Percentiles rank a stretch among this genome's conserved stretches.
These are phyloP conservation scores for Sporothrix pseudoabietina DNA, from an alignment of 2,329 filamentous ascomycete genomes.

Conservation along the genomic window DNA sequence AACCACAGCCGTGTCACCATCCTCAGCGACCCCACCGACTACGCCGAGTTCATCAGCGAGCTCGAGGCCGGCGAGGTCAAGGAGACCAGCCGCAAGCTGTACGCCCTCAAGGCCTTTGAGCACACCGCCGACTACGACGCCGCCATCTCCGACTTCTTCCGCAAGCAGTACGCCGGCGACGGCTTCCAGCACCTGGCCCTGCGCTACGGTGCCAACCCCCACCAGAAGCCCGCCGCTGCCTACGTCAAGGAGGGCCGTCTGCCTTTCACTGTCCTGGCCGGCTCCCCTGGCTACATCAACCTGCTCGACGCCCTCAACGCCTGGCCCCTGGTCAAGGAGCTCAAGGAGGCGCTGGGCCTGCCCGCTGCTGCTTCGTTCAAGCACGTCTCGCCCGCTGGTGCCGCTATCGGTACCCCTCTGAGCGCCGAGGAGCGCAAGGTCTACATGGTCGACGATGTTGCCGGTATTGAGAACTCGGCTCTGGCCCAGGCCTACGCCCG, in stretches of 20 bases:
- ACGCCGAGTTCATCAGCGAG: slow-evolving; percentile 90
- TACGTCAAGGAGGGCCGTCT: slow-evolving; percentile 72
- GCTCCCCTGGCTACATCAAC: slow-evolving; percentile 95
- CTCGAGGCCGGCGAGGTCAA: slow-evolving; percentile 84
- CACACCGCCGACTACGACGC: slow-evolving; percentile 96
- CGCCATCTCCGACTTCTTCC: slow-evolving; percentile 95
- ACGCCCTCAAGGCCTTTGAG: slow-evolving; percentile 96
- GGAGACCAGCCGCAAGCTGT: slow-evolving; percentile 80
- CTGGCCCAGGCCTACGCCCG: slow-evolving; percentile 95
- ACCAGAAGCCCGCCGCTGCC: slow-evolving; percentile 94
- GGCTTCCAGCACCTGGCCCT: slow-evolving; percentile 82
- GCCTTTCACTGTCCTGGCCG: slow-evolving; percentile 92
- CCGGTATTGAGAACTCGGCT: slow-evolving; percentile 79
- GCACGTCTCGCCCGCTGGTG: slow-evolving; percentile 95
- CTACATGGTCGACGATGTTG: slow-evolving; percentile 97
- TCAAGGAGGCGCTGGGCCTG: slow-evolving; percentile 82
- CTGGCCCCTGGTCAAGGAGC: slow-evolving; percentile 95
- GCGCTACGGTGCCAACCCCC: slow-evolving; percentile 94
- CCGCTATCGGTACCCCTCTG: slow-evolving; percentile 87
- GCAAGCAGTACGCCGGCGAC: slow-evolving; percentile 89
- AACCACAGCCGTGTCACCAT: slow-evolving; percentile 96
- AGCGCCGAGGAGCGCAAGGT: slow-evolving; percentile 89
- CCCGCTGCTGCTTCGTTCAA: slow-evolving; percentile 98
- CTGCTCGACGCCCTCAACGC: slow-evolving; percentile 93
- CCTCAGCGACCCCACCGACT: slow-evolving; percentile 90